A percentile compares a stretch with the other conserved stretches of the same genome.
These are phyloP conservation scores for Paragyromitra xinjiangensis DNA, from an alignment of 495 filamentous ascomycete genomes.

Conservation along the genomic window DNA sequence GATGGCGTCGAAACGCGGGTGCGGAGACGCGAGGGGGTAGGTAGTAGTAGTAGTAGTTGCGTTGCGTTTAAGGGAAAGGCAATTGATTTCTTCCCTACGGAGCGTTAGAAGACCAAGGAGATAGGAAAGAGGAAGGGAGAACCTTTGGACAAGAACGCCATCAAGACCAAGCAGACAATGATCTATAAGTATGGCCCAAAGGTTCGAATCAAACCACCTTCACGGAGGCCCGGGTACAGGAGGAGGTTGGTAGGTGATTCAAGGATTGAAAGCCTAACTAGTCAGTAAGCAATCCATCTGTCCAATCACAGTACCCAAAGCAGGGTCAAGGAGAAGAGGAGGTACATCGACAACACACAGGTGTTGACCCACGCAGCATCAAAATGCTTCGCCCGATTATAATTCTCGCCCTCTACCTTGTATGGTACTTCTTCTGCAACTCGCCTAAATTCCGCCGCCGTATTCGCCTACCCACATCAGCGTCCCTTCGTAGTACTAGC, in stretches of 20 bases:
- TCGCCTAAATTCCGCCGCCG: slow-evolving; percentile 12
- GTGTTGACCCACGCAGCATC: slow-evolving; percentile 35
- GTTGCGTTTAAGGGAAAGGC: slow-evolving; percentile 13
- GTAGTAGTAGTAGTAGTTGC: background rate
- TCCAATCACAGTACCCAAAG: background rate
- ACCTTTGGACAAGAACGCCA: slow-evolving; percentile 28
- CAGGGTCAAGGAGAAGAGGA: background rate
- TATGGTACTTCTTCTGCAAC: slow-evolving; percentile 16
- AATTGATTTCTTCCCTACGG: slow-evolving; percentile 23
- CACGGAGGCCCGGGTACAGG: slow-evolving; percentile 1
- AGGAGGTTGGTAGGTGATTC: slow-evolving; percentile 31
- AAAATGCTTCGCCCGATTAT: slow-evolving; percentile 27
- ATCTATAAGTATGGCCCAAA: slow-evolving; percentile 27
- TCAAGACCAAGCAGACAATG: slow-evolving; percentile 33
- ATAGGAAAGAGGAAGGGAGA: background rate
- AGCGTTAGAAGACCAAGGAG: background rate
- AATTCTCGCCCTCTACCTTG: background rate
- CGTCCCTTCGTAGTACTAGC: too few relatives aligned
- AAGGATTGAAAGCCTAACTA: slow-evolving; percentile 29
- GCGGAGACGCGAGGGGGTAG: background rate
- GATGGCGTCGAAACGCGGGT: slow-evolving; percentile 15
- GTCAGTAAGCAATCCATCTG: background rate
- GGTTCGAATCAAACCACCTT: slow-evolving; percentile 27
- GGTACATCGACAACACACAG: slow-evolving; percentile 17
- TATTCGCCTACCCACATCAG: slow-evolving; percentile 9